A percentile compares a stretch with the other conserved stretches of the same genome.
phyloP scores from a whole-genome alignment of 345 rosid species.

The Hibiscus syriacus region DNA sequence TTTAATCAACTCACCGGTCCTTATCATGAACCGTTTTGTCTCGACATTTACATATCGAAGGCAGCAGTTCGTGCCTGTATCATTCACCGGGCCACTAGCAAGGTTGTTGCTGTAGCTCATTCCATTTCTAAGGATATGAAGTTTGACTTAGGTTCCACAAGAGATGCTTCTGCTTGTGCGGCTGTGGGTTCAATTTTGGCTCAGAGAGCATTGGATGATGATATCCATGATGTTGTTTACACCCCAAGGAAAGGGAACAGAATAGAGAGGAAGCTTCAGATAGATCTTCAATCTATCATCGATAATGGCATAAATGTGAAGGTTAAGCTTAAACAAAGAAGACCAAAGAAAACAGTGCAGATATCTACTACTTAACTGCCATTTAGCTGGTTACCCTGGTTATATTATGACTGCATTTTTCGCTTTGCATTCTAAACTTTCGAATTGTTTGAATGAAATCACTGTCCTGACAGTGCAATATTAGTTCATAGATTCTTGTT shows the following conservation, averaged over 20 bases:
- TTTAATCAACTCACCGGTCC: slow-evolving; percentile 85
- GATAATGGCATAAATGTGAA: slow-evolving; percentile 63
- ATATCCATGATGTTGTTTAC: slow-evolving; percentile 58
- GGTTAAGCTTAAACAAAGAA: slow-evolving; percentile 76
- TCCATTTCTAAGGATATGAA: slow-evolving; percentile 84
- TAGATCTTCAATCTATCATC: slow-evolving; percentile 67
- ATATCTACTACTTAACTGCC: neutral
- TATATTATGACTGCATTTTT: neutral
- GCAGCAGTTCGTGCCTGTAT: slow-evolving; percentile 81
- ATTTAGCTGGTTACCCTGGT: neutral
- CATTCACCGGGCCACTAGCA: slow-evolving; percentile 73
- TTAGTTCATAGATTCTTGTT: neutral
- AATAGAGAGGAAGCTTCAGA: slow-evolving; percentile 66
- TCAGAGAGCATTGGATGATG: slow-evolving; percentile 69
- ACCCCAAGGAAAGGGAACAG: slow-evolving; percentile 78
- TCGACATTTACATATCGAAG: slow-evolving; percentile 71
- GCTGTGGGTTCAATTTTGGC: slow-evolving; percentile 67
- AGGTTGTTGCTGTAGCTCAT: slow-evolving; percentile 82
- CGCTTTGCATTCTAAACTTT: neutral
- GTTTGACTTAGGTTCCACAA: slow-evolving; percentile 64
- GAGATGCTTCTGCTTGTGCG: slow-evolving; percentile 57
- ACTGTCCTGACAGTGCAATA: neutral
- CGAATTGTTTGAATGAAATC: neutral
- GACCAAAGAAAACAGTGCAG: slow-evolving; percentile 23
- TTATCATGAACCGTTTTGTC: slow-evolving; percentile 78